Evolutionary conservation across 805 yeast genomes (phyloP), one percentile per base, ranked within the genome.

Genomic region (Candida methanosorbosa): DNA sequence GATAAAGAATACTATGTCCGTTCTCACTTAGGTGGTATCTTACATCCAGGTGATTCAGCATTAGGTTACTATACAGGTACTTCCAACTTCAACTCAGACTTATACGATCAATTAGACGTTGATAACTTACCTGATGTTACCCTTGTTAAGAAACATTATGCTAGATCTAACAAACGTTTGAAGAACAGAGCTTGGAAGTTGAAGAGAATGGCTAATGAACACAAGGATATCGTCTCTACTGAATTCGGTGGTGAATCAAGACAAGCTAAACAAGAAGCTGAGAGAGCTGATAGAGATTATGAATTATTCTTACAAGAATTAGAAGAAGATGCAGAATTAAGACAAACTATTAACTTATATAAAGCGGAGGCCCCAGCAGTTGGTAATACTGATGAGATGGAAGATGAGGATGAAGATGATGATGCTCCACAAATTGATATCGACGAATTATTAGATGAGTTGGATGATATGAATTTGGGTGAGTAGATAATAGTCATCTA

Each of bases 161-260:
- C 78, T 30, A 80, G 95, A 68, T 81, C 80, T 65, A 68, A 76
- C 31, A 75, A 73, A 64, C 81, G 76, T 66, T 63, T 73, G 45
- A 81, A 80, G 73, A 74, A 78, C 69, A 78, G 90, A 71, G 68
- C 69, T 59, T 85, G 95, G 94, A 85, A 81, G 63, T 76, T 90
- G 61, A 83, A 84, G 78, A 82, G 97, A 71, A 88, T 90, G 96
- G 97, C 97, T 26, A 83, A 72, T 54, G 97, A 92, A 63, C 94
- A 88, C 64, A 74, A 76, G 45, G 97, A 88, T 48, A 77, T 85
- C 44, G 87, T 79, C 30, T 94, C 92, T 38, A 69, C 75, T 45
- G 75, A 68, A 38, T 24, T 15, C 19, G 57, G 56, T 43, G 44
- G 43, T 26, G 65, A 61, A 41, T 67, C 75, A 3, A 81, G 87